Base-by-base conservation (phyloP, 306 rosid genomes). In the Vigna reflexopilosa region DNA sequence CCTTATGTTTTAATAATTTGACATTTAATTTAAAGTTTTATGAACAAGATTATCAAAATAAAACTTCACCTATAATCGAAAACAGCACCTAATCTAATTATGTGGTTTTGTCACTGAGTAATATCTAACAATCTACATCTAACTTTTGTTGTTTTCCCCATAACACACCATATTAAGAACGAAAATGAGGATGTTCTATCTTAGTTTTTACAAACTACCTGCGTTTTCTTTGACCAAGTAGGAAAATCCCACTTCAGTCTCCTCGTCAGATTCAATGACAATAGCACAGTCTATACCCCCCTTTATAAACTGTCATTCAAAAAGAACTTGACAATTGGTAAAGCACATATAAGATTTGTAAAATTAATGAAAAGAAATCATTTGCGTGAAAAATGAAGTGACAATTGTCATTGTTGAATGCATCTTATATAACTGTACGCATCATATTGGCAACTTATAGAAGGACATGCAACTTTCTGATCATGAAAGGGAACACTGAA, bases 201-300 rank as follows among this genome's bases (percentile, higher is more conserved):
- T 67, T 81, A 73, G 77, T 59, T 84, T 57, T 6, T 36, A 36
- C 42, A 36, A 79, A 77, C 70, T 81, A 94, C 98, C 98, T 89
- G 90, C 45, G 45, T 79, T 82, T 72, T 84, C 89, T 56, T 82
- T 86, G 62, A 83, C 34, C 88, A 92, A 81, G 87, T 89, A 96
- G 82, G 93, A 87, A 82, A 93, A 88, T 68, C 82, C 89, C 84
- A 72, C 85, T 55, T 86, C 90, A 7, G 77, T 73, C 79, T 96
- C 99, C 85, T 93, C 99, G 67, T 96, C 99, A 2, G 98, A 91
- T 65, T 91, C 98, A 54, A 93, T 87, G 80, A 90, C 72, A 73
- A 96, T 74, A 86, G 86, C 82, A 65, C 77, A 62, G 83, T 84
- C 88, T 80, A 83, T 84, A 84, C 82, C 93, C 86, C 85, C 91